Evolutionary conservation across 352 stramenopile genomes (phyloP).

Genomic region (Aphanomyces invadans): DNA sequence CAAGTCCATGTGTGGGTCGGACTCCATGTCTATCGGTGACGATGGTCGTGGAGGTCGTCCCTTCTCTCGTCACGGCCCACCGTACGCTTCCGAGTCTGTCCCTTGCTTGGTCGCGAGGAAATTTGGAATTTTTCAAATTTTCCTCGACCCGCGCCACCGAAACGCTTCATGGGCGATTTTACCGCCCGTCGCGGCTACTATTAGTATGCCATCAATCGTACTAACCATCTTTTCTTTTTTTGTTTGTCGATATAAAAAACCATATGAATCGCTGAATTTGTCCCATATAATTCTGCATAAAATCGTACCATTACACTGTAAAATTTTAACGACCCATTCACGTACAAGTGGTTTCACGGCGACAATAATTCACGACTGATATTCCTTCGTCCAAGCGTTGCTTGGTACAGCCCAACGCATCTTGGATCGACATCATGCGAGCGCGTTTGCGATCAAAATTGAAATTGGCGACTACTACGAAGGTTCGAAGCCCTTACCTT

Average conservation of each 20-base stretch:
- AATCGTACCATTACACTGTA: too few species aligned
- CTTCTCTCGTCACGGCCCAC: not conserved
- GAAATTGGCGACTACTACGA: not conserved
- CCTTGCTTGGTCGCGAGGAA: not conserved
- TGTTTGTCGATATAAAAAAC: too few species aligned
- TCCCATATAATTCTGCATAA: too few species aligned
- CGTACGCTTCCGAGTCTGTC: not conserved
- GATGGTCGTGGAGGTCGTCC: not conserved
- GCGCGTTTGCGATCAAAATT: not conserved
- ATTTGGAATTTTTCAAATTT: conserved; percentile 8
- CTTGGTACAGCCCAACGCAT: too few species aligned
- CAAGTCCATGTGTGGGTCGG: conserved; percentile 9
- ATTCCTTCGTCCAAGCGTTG: too few species aligned
- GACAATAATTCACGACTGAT: too few species aligned
- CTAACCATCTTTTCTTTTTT: not conserved
- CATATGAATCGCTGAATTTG: too few species aligned
- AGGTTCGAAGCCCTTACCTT: too few species aligned
- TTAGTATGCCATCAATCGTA: not conserved
- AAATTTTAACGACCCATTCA: too few species aligned
- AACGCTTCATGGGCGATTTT: not conserved
- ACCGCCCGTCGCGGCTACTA: not conserved
- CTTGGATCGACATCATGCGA: too few species aligned
- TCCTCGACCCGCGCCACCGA: not conserved
- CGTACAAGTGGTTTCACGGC: too few species aligned
- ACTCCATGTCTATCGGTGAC: conserved; percentile 6